phyloP scores from a whole-genome alignment of 768 basidiomycete genomes.

The Leucocoprinus birnbaumii region DNA sequence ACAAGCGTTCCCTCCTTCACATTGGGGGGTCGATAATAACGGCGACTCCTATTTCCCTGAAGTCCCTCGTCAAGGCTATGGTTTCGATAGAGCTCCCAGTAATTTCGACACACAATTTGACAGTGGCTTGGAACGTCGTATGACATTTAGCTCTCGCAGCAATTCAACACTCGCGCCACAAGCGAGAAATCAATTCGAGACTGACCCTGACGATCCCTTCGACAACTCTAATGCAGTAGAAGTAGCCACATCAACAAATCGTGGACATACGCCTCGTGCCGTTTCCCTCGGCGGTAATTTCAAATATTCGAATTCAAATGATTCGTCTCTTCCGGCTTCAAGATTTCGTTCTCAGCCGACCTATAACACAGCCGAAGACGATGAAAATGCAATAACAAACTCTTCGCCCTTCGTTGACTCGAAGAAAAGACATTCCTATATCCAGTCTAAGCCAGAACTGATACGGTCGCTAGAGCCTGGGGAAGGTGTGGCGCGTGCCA shows the following conservation, averaged over 20 bases:
- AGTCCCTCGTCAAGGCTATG: neutral
- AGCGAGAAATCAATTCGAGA: neutral
- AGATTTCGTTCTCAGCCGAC: neutral
- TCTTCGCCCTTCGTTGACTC: neutral
- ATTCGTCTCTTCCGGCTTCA: neutral
- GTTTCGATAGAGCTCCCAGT: neutral
- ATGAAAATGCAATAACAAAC: neutral
- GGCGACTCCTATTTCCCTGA: conserved; percentile 55
- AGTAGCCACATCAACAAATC: neutral
- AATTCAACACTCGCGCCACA: neutral
- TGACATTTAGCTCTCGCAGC: conserved; percentile 1
- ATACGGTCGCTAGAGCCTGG: conserved; percentile 42
- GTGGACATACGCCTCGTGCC: neutral
- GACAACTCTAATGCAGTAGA: neutral
- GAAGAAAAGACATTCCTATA: conserved; percentile 4
- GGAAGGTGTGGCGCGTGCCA: conserved; percentile 68
- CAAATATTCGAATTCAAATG: neutral
- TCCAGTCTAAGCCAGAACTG: conserved; percentile 50
- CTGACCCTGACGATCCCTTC: conserved; percentile 12
- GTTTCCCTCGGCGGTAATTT: conserved; percentile 3
- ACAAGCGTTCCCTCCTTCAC: conserved; percentile 54
- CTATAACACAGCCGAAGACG: neutral
- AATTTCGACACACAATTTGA: neutral
- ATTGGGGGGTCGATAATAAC: conserved; percentile 53
- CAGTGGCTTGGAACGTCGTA: conserved; percentile 2